Base-by-base conservation (phyloP, 2,329 filamentous ascomycete genomes). In the Coleophoma eucalyptorum region DNA sequence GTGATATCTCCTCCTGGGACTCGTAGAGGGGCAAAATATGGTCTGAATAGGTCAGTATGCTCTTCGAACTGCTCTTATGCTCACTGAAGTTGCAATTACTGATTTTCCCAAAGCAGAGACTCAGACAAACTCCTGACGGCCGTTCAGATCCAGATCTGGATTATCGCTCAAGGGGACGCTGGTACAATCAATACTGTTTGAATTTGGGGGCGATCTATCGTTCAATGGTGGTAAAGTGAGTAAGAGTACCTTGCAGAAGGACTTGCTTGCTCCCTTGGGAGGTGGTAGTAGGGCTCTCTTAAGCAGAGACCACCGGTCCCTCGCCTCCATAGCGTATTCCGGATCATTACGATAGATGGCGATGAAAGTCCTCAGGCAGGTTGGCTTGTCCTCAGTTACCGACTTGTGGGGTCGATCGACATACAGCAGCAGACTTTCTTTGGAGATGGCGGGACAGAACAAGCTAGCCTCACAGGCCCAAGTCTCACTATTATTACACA, bases 311-410 rank as follows among this genome's bases (percentile, higher is more conserved):
- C 26, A 44, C 5, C 20, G 15, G 42, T 44, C 42, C 42, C 42
- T 44, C 42, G 42, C 42, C 42, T 44, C 42, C 20, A 44, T 44
- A 26, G 42, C 42, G 42, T 44, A 26, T 26, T 26, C 42, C 31
- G 26, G 16, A 38, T 11, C 35, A 44, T 44, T 44, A 32, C 42
- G 42, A 44, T 32, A 31, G 42, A 44, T 44, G 42, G 42, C 42
- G 42, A 44, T 33, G 26, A n/a, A 19, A 44, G 26, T 43, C 42
- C 42, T 26, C 42, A n/a, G 26, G 42, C 42, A 44, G 42, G 42
- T 26, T 26, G 42, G 42, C 0, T n/a, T 26, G 26, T 40, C 35
- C 35, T 38, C 20, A 40, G 37, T 12, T 42, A 21, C 40, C 40
- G 40, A 42, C 18, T 18, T 42, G 40, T 42, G 40, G 40, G 40